Evolutionary conservation across 2,329 filamentous ascomycete species (phyloP).

Genomic region (Nigrograna mackinnonii): DNA sequence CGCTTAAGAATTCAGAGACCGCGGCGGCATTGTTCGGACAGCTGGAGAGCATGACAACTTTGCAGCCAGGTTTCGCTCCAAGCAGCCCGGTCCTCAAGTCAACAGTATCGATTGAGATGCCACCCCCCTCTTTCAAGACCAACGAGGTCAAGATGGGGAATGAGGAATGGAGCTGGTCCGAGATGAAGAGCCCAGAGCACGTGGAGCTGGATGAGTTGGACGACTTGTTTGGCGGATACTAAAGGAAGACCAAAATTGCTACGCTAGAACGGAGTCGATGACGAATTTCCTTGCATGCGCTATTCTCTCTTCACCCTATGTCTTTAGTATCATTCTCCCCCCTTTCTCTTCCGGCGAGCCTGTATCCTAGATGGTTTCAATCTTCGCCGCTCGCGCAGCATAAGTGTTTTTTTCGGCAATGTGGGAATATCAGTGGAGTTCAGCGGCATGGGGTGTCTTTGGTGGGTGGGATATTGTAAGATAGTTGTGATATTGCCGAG

Average conservation of each 20-base stretch:
- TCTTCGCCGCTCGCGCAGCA: constrained; percentile 33
- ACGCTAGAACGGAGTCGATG: constrained; percentile 21
- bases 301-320: constrained; percentile 14
- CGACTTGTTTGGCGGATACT: constrained; percentile 78
- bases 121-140: constrained; percentile 31
- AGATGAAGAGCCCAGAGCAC: constrained; percentile 75
- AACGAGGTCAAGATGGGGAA: constrained; percentile 34
- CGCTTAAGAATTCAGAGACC: constrained; percentile 55
- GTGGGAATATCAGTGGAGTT: constrained; percentile 29
- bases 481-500: constrained; percentile 26
- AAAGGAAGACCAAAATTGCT: constrained; percentile 26
- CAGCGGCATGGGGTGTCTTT: constrained; percentile 28
- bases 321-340: constrained; percentile 24
- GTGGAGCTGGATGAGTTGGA: constrained; percentile 94
- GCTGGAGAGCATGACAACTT: constrained; percentile 39
- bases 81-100: constrained; percentile 54
- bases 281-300: constrained; percentile 32
- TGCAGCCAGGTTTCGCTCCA: constrained; percentile 37
- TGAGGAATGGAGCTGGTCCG: constrained; percentile 39
- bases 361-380: constrained; percentile 32
- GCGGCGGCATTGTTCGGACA: constrained; percentile 54
- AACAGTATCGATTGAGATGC: constrained; percentile 36
- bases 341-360: constrained; percentile 24
- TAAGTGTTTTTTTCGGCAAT: constrained; percentile 15
- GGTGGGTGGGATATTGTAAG: constrained; percentile 25